Evolutionary conservation across 192 early-diverging fungal species (phyloP).

Genomic region (Entomortierella lignicola): DNA sequence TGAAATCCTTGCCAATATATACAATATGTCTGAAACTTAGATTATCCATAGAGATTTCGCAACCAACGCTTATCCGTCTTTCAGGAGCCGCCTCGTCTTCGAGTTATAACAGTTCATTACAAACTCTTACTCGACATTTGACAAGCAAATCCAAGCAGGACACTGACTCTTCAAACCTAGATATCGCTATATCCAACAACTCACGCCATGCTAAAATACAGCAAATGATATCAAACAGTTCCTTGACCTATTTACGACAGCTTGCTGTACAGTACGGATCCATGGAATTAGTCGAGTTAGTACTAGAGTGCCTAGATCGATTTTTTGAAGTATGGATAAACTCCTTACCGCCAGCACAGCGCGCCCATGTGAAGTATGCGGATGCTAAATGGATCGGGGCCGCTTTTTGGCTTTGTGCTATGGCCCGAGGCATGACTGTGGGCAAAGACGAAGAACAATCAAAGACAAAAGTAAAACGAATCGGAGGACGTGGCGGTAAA

Average conservation of each 20-base stretch:
- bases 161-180: neutral
- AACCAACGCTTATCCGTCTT: slow-evolving; percentile 21
- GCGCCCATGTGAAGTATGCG: slow-evolving; percentile 26
- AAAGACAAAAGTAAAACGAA: slow-evolving; percentile 15
- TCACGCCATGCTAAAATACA: slow-evolving; percentile 12
- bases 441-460: neutral
- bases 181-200: neutral
- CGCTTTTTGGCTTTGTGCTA: slow-evolving; percentile 47
- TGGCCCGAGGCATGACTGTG: slow-evolving; percentile 27
- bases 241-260: slow-evolving; percentile 22
- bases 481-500: slow-evolving; percentile 40
- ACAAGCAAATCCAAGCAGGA: slow-evolving; percentile 13
- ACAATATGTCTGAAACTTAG: neutral
- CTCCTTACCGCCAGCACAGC: slow-evolving; percentile 33
- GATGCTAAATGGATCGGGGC: slow-evolving; percentile 43
- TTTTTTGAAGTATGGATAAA: slow-evolving; percentile 34
- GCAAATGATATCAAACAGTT: neutral
- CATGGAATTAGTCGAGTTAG: slow-evolving; percentile 33
- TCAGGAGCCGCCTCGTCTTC: slow-evolving; percentile 17
- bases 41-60: slow-evolving; percentile 34
- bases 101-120: slow-evolving; percentile 20
- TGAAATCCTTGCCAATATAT: neutral
- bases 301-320: slow-evolving; percentile 28
- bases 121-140: slow-evolving; percentile 15
- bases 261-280: slow-evolving; percentile 40